Base-by-base conservation (phyloP, 768 basidiomycete species). In the Mycena filopes region DNA sequence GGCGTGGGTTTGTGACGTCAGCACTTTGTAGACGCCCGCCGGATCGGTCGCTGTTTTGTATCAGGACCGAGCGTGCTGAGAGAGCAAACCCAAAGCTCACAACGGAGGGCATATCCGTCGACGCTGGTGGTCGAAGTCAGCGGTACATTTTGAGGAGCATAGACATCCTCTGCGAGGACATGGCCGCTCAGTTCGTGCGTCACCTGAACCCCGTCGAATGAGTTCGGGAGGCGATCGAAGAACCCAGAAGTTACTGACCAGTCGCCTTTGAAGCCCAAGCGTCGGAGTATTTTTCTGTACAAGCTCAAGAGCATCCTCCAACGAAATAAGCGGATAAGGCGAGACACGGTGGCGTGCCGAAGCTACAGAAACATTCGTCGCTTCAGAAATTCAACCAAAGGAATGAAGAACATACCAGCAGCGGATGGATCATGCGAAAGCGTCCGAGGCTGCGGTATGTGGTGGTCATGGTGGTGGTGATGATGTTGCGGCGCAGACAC, bases 71-170 rank as follows among this genome's bases (percentile, higher is more conserved):
- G 25, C 25, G 28, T 20, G 15, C 33, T 7, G n/a, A 25, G 33
- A 51, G 4, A 36, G 63, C 31, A 38, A 46, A 21, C 36, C 15
- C 20, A 56, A 16, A 4, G 66, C 85, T 65, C 71, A 93, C 92
- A 88, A 63, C 86, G 81, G 1, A 96, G 76, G 6, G 95, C 95
- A 73, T 97, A 97, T 0, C 95, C 95, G 74, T 96, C 95, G 13
- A 95, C 94, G 68, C 88, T 96, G 7, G 95, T 95, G 1, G 92
- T 93, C 20, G 80, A 75, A 2, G 84, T 84, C 4, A 75, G 73
- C 3, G 95, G 95, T 0, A 92, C 84, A 70, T 92, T 80, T 33
- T 84, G 81, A 1, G 86, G 79, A 5, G 93, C 89, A 64, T 82
- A 78, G 4, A 96, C 87, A 60, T 93, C 88, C 74, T 94, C 89